Evolutionary conservation across 495 filamentous ascomycete genomes (phyloP), one percentile per base, ranked within the genome.

Genomic region (Daldinia concentrica): DNA sequence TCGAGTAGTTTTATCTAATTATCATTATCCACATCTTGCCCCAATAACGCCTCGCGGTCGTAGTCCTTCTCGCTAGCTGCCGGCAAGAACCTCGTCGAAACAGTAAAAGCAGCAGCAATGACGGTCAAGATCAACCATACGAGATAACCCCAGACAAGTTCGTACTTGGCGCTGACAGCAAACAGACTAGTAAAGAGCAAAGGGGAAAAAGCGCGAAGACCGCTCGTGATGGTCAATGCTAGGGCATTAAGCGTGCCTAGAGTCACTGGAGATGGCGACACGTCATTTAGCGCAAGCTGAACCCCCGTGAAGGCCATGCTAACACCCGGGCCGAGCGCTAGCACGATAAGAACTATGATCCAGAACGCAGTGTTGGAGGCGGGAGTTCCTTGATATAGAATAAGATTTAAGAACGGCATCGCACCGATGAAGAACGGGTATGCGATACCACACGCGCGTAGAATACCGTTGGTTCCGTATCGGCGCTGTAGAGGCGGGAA

Each of bases 281-380:
- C 85, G 63, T 91, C 88, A 78, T 92, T 93, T 27, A 93, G 66
- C 34, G 86, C 87, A 24, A 92, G 86, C 81, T 92, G 90, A 24
- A 87, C 82, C 6, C 83, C 87, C 15, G 90, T 91, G 69, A 91
- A 92, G 3, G 85, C 83, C 89, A 93, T 92, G 45, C 83, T 85
- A 0, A 92, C 86, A 15, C 89, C 89, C 19, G 84, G 83, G 0
- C 87, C 88, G 1, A 86, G 17, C 1, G 80, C 76, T 29, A 86
- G 64, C 7, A 78, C 11, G 0, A 72, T 27, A 1, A 84, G 83
- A 0, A 78, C 75, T 0, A 85, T 39, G n/a, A 86, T 67, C 89
- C 89, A 92, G 69, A 93, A 92, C 0, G 73, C 58, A 0, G 72
- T 77, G 0, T 77, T 74, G 29, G 75, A 71, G 0, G 58, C 64